These are phyloP conservation scores for Wakefieldia striispora DNA, from an alignment of 768 basidiomycete genomes.

Conservation along the genomic window DNA sequence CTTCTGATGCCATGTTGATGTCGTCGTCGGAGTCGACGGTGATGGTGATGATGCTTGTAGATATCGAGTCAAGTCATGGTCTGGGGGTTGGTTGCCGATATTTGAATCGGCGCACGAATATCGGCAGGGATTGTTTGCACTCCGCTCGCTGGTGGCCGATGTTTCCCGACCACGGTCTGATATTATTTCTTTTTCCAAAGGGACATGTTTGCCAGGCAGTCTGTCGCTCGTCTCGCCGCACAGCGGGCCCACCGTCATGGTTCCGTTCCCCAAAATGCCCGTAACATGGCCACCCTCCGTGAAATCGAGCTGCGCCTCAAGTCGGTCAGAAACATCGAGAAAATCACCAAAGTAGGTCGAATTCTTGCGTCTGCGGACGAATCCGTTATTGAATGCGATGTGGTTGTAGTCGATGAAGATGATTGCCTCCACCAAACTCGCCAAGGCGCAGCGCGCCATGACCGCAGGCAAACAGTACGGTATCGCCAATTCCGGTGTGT, in stretches of 20 bases:
- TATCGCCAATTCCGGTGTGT: conserved; percentile 78
- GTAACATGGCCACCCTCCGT: conserved; percentile 95
- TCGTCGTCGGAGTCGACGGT: conserved; percentile 17
- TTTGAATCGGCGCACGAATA: conserved; percentile 22
- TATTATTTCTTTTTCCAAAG: conserved; percentile 5
- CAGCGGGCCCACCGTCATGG: conserved; percentile 39
- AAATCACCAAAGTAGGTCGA: conserved; percentile 90
- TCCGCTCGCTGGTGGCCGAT: conserved; percentile 39
- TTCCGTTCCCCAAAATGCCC: conserved; percentile 48
- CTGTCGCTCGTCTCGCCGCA: conserved; percentile 41
- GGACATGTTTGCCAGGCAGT: conserved; percentile 50
- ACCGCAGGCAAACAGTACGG: conserved; percentile 89
- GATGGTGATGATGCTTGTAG: conserved; percentile 7
- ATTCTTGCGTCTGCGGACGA: neutral
- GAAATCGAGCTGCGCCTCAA: conserved; percentile 96
- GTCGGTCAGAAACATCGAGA: conserved; percentile 97
- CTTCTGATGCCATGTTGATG: conserved; percentile 54
- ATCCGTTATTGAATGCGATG: conserved; percentile 6
- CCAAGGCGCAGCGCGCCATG: conserved; percentile 95
- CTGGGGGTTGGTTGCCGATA: conserved; percentile 25
- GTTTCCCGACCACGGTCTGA: conserved; percentile 24
- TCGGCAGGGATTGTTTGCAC: conserved; percentile 17
- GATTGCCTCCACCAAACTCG: conserved; percentile 96
- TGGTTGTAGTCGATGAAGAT: conserved; percentile 89
- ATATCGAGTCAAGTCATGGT: conserved; percentile 8